phyloP scores from a whole-genome alignment of 83 land plant genomes.

The Picea abies region DNA sequence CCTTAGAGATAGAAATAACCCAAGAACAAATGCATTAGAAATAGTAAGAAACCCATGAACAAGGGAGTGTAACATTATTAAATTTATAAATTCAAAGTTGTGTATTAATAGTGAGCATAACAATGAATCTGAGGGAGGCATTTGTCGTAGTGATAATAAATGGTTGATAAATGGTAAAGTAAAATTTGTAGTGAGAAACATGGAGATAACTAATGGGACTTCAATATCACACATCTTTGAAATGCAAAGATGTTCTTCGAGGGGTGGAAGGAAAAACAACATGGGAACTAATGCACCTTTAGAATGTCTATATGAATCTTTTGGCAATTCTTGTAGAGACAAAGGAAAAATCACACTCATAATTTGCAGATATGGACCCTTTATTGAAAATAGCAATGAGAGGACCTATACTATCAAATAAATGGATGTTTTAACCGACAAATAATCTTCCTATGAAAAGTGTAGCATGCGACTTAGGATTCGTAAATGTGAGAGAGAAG shows the following conservation, averaged over 20 bases:
- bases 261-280: not conserved
- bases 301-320: not conserved
- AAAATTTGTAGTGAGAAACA: not conserved
- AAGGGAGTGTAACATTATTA: no score
- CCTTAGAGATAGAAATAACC: no score
- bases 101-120: not conserved
- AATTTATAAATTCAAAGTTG: no score
- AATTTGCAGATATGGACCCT: not conserved
- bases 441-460: slow-evolving; percentile 83
- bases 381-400: slow-evolving; percentile 22
- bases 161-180: slow-evolving; percentile 1
- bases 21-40: no score
- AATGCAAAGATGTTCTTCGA: not conserved
- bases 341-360: not conserved
- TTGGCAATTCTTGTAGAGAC: not conserved
- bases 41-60: no score
- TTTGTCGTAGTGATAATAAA: not conserved
- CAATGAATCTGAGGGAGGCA: not conserved
- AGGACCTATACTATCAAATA: slow-evolving; percentile 21
- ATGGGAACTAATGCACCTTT: not conserved
- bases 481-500: slow-evolving; percentile 77
- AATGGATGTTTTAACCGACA: slow-evolving; percentile 13
- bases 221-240: not conserved
- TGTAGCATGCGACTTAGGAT: slow-evolving; percentile 80
- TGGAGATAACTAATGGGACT: not conserved